These are phyloP conservation scores for Candolleomyces aberdarensis DNA, from an alignment of 768 basidiomycete species.

Conservation along the genomic window DNA sequence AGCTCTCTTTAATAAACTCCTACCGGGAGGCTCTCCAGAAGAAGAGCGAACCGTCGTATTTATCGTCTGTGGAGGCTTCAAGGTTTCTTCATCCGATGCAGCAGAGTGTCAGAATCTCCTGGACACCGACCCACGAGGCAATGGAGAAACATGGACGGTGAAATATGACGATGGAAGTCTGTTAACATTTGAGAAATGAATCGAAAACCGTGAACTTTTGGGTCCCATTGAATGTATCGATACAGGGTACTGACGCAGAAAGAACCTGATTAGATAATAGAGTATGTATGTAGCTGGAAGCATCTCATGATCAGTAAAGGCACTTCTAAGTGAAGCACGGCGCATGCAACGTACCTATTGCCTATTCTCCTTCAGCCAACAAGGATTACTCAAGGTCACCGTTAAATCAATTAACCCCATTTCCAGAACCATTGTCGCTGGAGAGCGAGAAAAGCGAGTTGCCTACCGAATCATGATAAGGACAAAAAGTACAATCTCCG, in stretches of 20 bases:
- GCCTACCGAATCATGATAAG: slow-evolving; percentile 42
- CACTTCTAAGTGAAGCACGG: too few species aligned
- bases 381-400: too few species aligned
- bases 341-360: not conserved
- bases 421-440: too few species aligned
- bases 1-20: slow-evolving; percentile 49
- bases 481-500: slow-evolving; percentile 65
- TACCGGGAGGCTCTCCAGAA: slow-evolving; percentile 31
- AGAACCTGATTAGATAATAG: not conserved
- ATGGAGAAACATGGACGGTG: slow-evolving; percentile 31
- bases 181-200: slow-evolving; percentile 19
- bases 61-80: slow-evolving; percentile 71
- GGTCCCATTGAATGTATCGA: not conserved
- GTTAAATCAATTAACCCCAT: too few species aligned
- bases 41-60: slow-evolving; percentile 48
- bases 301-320: not conserved
- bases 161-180: slow-evolving; percentile 36
- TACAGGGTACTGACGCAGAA: not conserved
- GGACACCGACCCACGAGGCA: slow-evolving; percentile 27
- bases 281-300: not conserved
- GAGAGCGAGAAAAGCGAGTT: not conserved
- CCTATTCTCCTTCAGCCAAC: slow-evolving; percentile 11
- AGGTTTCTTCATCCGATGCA: slow-evolving; percentile 55
- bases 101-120: slow-evolving; percentile 42
- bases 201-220: not conserved